phyloP scores from a whole-genome alignment of 2,329 filamentous ascomycete genomes.

The Aspergillus caelatus region DNA sequence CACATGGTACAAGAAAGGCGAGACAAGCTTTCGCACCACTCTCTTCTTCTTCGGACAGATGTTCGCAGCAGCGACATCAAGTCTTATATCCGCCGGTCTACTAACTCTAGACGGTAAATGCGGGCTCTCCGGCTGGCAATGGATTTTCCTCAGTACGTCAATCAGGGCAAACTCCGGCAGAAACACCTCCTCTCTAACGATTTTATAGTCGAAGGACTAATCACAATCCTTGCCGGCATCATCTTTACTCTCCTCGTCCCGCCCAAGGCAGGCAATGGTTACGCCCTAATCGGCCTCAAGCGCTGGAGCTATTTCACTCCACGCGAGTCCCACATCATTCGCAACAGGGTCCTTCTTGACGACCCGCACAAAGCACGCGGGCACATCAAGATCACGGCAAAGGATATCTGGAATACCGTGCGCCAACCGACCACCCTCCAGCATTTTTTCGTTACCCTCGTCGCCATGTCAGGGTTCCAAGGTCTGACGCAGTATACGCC shows the following conservation, averaged over 20 bases:
- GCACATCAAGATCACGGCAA: constrained; percentile 1
- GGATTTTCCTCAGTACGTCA: constrained; percentile 15
- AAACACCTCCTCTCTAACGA: background rate
- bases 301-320: constrained; percentile 10
- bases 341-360: constrained; percentile 15
- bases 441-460: constrained; percentile 17
- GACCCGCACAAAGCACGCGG: constrained; percentile 15
- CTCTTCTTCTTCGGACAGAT: constrained; percentile 18
- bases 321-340: constrained; percentile 16
- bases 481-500: constrained; percentile 11
- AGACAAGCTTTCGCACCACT: constrained; percentile 13
- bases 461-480: constrained; percentile 1
- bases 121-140: constrained; percentile 12
- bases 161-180: background rate
- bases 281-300: background rate
- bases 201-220: background rate
- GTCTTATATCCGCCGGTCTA: constrained; percentile 14
- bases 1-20: constrained; percentile 12
- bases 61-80: constrained; percentile 11
- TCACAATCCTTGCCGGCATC: constrained; percentile 10
- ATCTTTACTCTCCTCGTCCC: constrained; percentile 9
- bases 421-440: constrained; percentile 12
- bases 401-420: constrained; percentile 6
- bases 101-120: constrained; percentile 12
- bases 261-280: background rate